phyloP scores from a whole-genome alignment of 2,329 filamentous ascomycete genomes.

The Colletotrichum aenigma region DNA sequence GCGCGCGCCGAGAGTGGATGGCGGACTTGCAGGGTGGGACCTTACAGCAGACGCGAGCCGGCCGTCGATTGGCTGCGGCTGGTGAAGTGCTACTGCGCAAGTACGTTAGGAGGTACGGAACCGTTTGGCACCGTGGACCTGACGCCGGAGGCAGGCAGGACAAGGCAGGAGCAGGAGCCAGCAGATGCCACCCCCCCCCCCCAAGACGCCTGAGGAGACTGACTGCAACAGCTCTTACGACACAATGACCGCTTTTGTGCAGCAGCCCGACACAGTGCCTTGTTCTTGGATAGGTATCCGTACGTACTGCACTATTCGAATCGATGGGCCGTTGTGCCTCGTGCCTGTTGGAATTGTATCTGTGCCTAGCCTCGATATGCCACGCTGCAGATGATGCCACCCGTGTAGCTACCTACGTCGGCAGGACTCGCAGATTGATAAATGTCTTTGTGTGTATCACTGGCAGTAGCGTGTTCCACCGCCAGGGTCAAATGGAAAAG shows the following conservation, averaged over 20 bases:
- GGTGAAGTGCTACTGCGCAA: neutral
- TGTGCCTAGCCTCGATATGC: neutral
- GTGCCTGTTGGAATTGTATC: neutral
- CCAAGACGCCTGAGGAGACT: neutral
- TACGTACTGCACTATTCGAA: neutral
- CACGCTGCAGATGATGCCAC: neutral
- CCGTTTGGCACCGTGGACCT: neutral
- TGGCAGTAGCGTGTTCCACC: neutral
- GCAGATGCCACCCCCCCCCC: neutral
- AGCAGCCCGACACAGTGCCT: neutral
- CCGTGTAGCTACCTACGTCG: neutral
- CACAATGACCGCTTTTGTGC: constrained; percentile 11
- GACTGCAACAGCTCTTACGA: neutral
- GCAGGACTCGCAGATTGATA: neutral
- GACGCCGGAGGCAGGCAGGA: neutral
- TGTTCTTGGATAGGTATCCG: neutral
- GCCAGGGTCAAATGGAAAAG: neutral
- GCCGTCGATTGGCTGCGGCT: neutral
- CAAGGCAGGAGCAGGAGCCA: neutral
- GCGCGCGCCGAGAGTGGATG: neutral
- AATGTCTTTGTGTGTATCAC: constrained; percentile 1
- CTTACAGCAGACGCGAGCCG: neutral
- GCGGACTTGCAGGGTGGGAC: neutral
- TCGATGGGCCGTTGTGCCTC: neutral
- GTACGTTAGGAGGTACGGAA: neutral